Evolutionary conservation across 2,329 filamentous ascomycete genomes (phyloP).

Genomic region (Alternaria triticimaculans): DNA sequence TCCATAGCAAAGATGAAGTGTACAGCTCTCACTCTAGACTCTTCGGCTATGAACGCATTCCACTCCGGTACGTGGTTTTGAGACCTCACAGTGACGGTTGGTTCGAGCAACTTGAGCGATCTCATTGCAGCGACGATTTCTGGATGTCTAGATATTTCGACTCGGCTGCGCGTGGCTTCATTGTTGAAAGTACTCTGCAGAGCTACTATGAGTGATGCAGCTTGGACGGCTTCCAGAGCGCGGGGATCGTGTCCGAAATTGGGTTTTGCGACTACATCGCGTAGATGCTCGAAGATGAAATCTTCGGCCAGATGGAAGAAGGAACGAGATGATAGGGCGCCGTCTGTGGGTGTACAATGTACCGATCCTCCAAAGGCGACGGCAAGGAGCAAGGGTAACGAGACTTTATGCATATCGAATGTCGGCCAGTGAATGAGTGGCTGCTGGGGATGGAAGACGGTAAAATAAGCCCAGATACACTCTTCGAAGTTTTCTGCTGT

Average conservation of each 20-base stretch:
- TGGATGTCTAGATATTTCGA: constrained; percentile 8
- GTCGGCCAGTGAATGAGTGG: constrained; percentile 53
- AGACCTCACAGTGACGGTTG: neutral
- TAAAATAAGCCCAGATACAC: constrained; percentile 53
- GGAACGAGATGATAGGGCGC: constrained; percentile 9
- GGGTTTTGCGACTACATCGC: neutral
- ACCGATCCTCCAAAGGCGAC: constrained; percentile 51
- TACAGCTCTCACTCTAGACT: constrained; percentile 13
- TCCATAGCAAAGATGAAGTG: neutral
- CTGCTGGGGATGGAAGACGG: constrained; percentile 55
- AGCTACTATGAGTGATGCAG: constrained; percentile 12
- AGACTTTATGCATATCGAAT: constrained; percentile 49
- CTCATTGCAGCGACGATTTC: constrained; percentile 13
- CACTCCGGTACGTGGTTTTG: neutral
- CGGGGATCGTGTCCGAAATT: neutral
- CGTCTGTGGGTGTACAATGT: constrained; percentile 12
- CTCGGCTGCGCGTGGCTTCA: constrained; percentile 5
- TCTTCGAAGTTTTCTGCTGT: constrained; percentile 8
- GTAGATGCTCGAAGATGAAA: constrained; percentile 15
- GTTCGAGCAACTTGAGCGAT: neutral
- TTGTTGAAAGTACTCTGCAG: constrained; percentile 17
- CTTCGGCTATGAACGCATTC: constrained; percentile 15
- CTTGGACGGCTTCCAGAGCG: constrained; percentile 13
- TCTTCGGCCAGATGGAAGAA: constrained; percentile 22
- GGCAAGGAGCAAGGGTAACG: constrained; percentile 49